phyloP scores from a whole-genome alignment of 352 stramenopile species.

The Poterioochromonas sp. region DNA sequence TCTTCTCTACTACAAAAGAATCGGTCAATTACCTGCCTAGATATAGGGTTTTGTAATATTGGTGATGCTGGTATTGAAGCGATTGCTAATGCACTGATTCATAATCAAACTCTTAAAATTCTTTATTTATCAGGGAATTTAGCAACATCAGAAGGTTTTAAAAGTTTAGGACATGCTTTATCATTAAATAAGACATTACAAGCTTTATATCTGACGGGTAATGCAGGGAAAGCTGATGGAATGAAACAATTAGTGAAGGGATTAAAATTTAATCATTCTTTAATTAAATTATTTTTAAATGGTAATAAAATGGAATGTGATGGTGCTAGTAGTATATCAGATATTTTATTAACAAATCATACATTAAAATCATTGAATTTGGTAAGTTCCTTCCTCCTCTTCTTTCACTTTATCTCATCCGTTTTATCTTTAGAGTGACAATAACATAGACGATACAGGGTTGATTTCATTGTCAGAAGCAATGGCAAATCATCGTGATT shows the following conservation, averaged over 20 bases:
- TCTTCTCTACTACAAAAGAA: neutral
- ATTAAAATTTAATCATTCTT: neutral
- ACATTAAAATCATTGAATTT: constrained; percentile 3
- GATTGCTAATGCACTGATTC: neutral
- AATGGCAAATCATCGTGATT: neutral
- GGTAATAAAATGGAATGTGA: neutral
- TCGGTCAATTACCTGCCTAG: neutral
- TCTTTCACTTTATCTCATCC: neutral
- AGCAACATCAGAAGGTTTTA: neutral
- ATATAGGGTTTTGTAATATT: constrained; percentile 31
- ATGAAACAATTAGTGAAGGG: neutral
- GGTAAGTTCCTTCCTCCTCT: neutral
- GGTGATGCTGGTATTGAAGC: neutral
- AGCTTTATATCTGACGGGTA: constrained; percentile 22
- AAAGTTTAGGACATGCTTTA: neutral
- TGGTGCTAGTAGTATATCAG: neutral
- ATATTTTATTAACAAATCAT: neutral
- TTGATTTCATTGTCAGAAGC: neutral
- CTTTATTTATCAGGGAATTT: constrained; percentile 31
- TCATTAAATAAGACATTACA: neutral
- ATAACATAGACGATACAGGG: constrained; percentile 9
- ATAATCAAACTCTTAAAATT: neutral
- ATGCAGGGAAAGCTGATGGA: neutral
- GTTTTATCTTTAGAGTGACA: constrained; percentile 27
- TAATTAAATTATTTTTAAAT: constrained; percentile 1